Percentiles rank a stretch among this genome's conserved stretches.
phyloP scores from a whole-genome alignment of 2,329 filamentous ascomycete genomes.

The Colletotrichum limetticola region DNA sequence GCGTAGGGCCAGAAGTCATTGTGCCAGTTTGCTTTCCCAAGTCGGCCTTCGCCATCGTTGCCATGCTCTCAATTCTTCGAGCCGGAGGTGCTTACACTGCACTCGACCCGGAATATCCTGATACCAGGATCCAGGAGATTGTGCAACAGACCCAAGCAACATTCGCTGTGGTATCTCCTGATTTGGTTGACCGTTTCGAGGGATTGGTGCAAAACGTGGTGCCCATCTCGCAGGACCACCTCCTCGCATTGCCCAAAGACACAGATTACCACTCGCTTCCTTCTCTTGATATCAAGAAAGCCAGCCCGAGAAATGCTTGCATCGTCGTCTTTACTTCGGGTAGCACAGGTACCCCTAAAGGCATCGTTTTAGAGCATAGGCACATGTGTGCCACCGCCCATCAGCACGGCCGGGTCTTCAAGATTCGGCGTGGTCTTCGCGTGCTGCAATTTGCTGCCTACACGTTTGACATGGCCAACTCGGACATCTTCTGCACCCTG shows the following conservation, averaged over 20 bases:
- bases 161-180: neutral
- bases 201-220: neutral
- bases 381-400: slow-evolving; percentile 4
- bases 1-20: neutral
- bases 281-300: neutral
- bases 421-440: slow-evolving; percentile 10
- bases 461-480: slow-evolving; percentile 35
- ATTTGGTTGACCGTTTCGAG: too few relatives aligned
- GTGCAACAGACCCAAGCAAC: slow-evolving; percentile 19
- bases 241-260: neutral
- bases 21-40: neutral
- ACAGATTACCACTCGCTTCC: neutral
- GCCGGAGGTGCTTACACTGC: slow-evolving; percentile 11
- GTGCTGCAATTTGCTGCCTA: slow-evolving; percentile 37
- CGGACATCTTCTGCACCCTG: slow-evolving; percentile 27
- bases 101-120: slow-evolving; percentile 14
- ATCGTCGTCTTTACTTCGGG: slow-evolving; percentile 35
- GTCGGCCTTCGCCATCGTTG: neutral
- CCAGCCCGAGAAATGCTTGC: neutral
- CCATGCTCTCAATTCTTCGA: neutral
- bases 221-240: neutral
- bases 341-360: slow-evolving; percentile 25
- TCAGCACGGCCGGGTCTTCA: slow-evolving; percentile 4
- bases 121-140: slow-evolving; percentile 25
- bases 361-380: slow-evolving; percentile 35